Base-by-base conservation (phyloP, 495 filamentous ascomycete genomes). In the Beverwykella pulmonaria region DNA sequence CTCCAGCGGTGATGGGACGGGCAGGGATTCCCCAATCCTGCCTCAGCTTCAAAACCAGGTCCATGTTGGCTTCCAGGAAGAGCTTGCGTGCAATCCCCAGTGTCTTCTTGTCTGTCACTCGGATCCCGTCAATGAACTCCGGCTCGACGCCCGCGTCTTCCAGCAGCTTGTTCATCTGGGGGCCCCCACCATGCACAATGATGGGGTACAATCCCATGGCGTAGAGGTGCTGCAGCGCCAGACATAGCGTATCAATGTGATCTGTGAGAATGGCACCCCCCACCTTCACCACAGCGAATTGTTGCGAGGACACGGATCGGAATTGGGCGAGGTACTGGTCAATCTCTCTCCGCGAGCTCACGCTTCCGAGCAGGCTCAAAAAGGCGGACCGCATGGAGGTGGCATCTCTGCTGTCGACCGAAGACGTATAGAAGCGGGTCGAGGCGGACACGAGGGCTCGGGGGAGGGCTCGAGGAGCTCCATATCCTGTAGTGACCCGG, bases 281-380 rank as follows among this genome's bases (percentile, higher is more conserved):
- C 56, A 98, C 95, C 82, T 98, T 98, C 78, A 98, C 97, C 55
- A 98, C 94, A 70, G 94, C 94, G 77, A 98, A 98, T 74, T 96
- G 92, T 82, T 97, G 93, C 4, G 91, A 96, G 23, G 93, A 95
- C 52, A 97, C 94, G 34, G 93, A 97, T 60, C 89, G 94, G 83
- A 98, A 98, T 75, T 97, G 93, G 53, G 93, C 95, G 57, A 98
- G 88, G 80, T 98, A 98, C 75, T 98, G 95, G 82, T 98, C 91
- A 41, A 97, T 93, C 79, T 98, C 94, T 56, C 94, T 84, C 84
- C 96, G 97, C 53, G 93, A 97, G 48, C 92, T 93, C 71, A 98
- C 94, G 75, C 95, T 96, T 81, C 92, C 96, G 61, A 98, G 83
- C 62, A 97, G 82, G 79, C 97, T 93, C 65, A 97, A 88, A 44